Evolutionary conservation across 257 asterid genomes (phyloP).

Genomic region (Euphrasia confusa): DNA sequence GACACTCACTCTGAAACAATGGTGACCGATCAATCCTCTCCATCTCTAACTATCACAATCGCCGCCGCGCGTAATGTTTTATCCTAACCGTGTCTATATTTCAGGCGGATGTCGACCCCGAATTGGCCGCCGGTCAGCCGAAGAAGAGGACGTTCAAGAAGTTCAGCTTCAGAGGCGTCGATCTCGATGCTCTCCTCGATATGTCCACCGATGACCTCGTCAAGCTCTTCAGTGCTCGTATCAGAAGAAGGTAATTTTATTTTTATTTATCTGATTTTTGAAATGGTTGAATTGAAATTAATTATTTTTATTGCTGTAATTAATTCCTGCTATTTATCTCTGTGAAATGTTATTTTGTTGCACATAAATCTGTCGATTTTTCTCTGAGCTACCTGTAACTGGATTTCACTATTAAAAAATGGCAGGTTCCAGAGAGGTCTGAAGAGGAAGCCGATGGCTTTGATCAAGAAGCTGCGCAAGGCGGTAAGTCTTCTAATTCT

Average conservation of each 20-base stretch:
- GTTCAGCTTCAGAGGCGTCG: slow-evolving; percentile 87
- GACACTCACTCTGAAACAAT: slow-evolving; percentile 17
- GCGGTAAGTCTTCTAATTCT: slow-evolving; percentile 32
- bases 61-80: neutral
- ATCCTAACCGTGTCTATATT: neutral
- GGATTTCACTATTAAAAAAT: neutral
- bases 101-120: slow-evolving; percentile 74
- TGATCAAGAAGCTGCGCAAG: slow-evolving; percentile 75
- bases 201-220: slow-evolving; percentile 87
- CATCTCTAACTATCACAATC: neutral
- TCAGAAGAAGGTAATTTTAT: slow-evolving; percentile 54
- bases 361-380: too few species aligned
- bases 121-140: slow-evolving; percentile 54
- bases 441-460: slow-evolving; percentile 87
- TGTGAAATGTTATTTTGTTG: too few species aligned
- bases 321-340: neutral
- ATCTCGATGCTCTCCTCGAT: slow-evolving; percentile 85
- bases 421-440: slow-evolving; percentile 74
- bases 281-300: neutral
- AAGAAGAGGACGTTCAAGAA: slow-evolving; percentile 86
- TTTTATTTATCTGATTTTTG: neutral
- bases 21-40: slow-evolving; percentile 15
- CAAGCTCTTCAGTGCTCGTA: slow-evolving; percentile 67
- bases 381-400: too few species aligned
- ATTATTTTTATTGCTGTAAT: neutral